Percentiles rank a stretch among this genome's conserved stretches.
Evolutionary conservation across 129 eudicot species (phyloP).

Genomic region (Smallanthus sonchifolius): DNA sequence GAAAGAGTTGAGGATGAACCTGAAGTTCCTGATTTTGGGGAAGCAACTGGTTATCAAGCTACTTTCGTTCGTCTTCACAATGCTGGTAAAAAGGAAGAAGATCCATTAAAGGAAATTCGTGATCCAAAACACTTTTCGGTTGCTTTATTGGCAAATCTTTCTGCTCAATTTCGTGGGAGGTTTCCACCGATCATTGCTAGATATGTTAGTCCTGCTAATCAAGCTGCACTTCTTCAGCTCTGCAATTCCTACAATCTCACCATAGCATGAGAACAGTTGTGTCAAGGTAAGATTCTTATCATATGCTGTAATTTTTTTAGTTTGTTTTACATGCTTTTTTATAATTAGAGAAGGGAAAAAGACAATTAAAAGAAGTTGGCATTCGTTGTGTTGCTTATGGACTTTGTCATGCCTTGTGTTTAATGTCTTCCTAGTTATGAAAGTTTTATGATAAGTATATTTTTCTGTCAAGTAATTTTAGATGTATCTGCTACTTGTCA

Average conservation of each 20-base stretch:
- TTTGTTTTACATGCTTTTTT: background rate
- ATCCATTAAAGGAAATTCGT: conserved; percentile 70
- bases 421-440: background rate
- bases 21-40: conserved; percentile 91
- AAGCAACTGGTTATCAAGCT: conserved; percentile 69
- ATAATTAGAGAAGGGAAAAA: background rate
- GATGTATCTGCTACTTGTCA: background rate
- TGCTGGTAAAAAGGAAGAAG: conserved; percentile 90
- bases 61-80: conserved; percentile 73
- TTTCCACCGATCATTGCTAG: conserved; percentile 47
- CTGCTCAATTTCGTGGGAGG: conserved; percentile 58
- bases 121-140: conserved; percentile 78
- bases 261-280: conserved; percentile 35
- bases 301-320: background rate
- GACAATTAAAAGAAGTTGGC: background rate
- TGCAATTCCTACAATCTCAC: conserved; percentile 58
- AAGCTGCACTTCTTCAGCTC: conserved; percentile 69
- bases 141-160: conserved; percentile 56
- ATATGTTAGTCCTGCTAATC: conserved; percentile 75
- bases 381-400: background rate
- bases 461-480: background rate
- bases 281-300: conserved; percentile 30
- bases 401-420: background rate
- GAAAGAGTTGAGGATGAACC: conserved; percentile 87
- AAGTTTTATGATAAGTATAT: background rate